Percentiles rank a stretch among this genome's conserved stretches.
Evolutionary conservation across 2,329 filamentous ascomycete genomes (phyloP).

Genomic region (Phialocephala sp.): DNA sequence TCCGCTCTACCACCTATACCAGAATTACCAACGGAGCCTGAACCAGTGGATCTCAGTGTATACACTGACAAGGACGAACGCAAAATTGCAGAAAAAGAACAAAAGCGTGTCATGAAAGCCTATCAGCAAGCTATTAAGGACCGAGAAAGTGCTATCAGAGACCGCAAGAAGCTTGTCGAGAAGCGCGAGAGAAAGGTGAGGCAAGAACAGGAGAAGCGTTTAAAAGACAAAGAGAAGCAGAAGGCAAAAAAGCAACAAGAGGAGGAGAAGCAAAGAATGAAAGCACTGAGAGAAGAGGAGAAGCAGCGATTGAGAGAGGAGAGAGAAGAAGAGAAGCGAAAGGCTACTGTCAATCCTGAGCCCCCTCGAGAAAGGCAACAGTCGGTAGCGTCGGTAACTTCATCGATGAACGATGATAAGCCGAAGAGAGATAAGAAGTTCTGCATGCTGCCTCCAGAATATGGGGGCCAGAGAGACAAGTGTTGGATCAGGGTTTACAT

Average conservation of each 20-base stretch:
- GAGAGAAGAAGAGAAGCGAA: conserved; percentile 36
- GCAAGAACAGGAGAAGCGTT: conserved; percentile 45
- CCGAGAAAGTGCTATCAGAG: conserved; percentile 66
- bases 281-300: conserved; percentile 37
- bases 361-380: conserved; percentile 23
- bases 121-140: conserved; percentile 72
- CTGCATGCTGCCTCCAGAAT: conserved; percentile 70
- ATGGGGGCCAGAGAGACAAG: conserved; percentile 63
- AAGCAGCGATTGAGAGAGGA: conserved; percentile 31
- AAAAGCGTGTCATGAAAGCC: conserved; percentile 64
- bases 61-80: conserved; percentile 68
- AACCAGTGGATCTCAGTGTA: conserved; percentile 60
- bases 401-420: conserved; percentile 34
- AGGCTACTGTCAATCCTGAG: conserved; percentile 34
- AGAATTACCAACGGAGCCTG: conserved; percentile 58
- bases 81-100: conserved; percentile 73
- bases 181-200: conserved; percentile 53
- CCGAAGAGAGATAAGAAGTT: conserved; percentile 64
- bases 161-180: conserved; percentile 64
- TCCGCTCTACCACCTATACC: conserved; percentile 52
- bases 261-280: conserved; percentile 36
- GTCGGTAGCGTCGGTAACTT: conserved; percentile 18
- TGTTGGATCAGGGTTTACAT: conserved; percentile 83
- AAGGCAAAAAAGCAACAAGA: conserved; percentile 33
- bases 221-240: conserved; percentile 38